A percentile compares a stretch with the other conserved stretches of the same genome.
These are phyloP conservation scores for Rhodotorula sp. DNA, from an alignment of 1,284 basidiomycete species.

Conservation along the genomic window DNA sequence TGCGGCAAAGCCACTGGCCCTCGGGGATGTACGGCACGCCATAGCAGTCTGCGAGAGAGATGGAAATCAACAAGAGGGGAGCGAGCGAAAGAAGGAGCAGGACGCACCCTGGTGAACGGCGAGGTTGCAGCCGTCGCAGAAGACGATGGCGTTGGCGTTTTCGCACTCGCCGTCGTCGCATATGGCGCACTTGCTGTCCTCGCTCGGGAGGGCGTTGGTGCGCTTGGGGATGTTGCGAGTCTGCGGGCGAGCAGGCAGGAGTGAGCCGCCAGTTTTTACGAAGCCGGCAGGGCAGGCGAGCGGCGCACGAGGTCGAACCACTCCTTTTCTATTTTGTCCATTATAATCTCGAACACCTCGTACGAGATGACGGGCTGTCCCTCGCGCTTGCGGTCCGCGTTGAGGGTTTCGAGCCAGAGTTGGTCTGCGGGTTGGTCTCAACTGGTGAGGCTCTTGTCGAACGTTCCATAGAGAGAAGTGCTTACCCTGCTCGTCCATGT, in stretches of 20 bases:
- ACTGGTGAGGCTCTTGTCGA: not conserved
- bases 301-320: constrained; percentile 87
- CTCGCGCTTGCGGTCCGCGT: constrained; percentile 76
- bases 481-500: constrained; percentile 98
- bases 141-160: constrained; percentile 98
- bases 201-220: constrained; percentile 76
- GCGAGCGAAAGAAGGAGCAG: not conserved
- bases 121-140: constrained; percentile 98
- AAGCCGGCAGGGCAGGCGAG: too few species aligned
- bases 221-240: constrained; percentile 87
- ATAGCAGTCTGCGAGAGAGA: constrained; percentile 75
- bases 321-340: constrained; percentile 98
- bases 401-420: constrained; percentile 89
- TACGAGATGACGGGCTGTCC: constrained; percentile 73
- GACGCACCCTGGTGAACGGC: constrained; percentile 93
- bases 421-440: constrained; percentile 63
- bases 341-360: constrained; percentile 92
- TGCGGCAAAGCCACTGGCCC: constrained; percentile 98
- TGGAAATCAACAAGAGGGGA: not conserved
- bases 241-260: constrained; percentile 54
- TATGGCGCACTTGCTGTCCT: constrained; percentile 93
- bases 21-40: constrained; percentile 99
- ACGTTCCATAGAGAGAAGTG: not conserved
- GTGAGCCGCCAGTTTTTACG: not conserved
- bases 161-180: constrained; percentile 99